phyloP scores from a whole-genome alignment of 768 basidiomycete species.

The Lactarius indigo region DNA sequence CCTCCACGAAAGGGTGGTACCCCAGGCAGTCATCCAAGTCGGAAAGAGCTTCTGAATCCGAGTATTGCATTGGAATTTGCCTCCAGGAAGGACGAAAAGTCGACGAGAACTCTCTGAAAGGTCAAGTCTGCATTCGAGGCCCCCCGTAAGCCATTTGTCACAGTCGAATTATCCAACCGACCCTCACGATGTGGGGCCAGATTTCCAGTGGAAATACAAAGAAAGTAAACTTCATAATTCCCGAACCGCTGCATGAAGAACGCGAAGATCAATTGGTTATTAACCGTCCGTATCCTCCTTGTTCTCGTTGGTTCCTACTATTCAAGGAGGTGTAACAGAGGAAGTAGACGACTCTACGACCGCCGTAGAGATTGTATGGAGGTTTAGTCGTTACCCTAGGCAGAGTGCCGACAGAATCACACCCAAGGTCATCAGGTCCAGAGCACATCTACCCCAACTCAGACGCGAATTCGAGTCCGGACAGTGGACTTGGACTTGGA shows the following conservation, averaged over 20 bases:
- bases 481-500: background rate
- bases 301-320: background rate
- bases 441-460: background rate
- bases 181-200: background rate
- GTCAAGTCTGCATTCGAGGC: too few relatives aligned
- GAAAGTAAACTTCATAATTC: background rate
- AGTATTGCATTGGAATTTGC: too few relatives aligned
- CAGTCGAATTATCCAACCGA: too few relatives aligned
- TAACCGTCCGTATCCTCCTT: background rate
- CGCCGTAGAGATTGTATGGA: background rate
- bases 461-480: too few relatives aligned
- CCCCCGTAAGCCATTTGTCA: too few relatives aligned
- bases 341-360: background rate
- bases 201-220: background rate
- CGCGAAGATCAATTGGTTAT: background rate
- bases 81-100: too few relatives aligned
- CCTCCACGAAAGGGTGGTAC: background rate
- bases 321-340: background rate
- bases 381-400: background rate
- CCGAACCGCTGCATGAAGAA: background rate
- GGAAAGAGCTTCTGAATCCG: background rate
- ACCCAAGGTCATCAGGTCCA: background rate
- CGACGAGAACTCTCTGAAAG: too few relatives aligned
- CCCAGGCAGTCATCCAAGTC: background rate
- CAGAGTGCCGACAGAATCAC: background rate